Evolutionary conservation across 257 asterid genomes (phyloP).

Genomic region (Ligustrum vulgare): DNA sequence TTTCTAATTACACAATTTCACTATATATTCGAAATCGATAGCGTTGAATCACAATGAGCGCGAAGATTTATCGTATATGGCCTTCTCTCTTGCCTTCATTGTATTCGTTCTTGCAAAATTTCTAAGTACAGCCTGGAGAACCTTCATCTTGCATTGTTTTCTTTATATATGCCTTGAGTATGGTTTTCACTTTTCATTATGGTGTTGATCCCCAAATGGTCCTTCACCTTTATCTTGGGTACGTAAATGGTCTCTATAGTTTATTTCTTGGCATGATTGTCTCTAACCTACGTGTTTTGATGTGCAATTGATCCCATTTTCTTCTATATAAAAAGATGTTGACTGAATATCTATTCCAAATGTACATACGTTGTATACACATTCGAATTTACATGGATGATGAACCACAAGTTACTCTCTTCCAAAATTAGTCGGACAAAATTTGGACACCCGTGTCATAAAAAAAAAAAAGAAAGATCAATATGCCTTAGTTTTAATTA

Average conservation of each 20-base stretch:
- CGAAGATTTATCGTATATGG: conserved; percentile 20
- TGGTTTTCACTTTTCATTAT: too few species aligned
- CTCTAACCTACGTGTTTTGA: not conserved
- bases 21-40: conserved; percentile 18
- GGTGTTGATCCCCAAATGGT: not conserved
- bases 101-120: not conserved
- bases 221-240: not conserved
- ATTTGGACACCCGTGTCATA: too few species aligned
- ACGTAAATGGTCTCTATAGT: not conserved
- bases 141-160: not conserved
- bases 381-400: too few species aligned
- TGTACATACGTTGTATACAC: too few species aligned
- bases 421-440: too few species aligned
- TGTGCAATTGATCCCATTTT: not conserved
- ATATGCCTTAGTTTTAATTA: too few species aligned
- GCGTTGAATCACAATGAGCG: conserved; percentile 29
- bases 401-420: too few species aligned
- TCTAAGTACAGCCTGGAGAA: not conserved
- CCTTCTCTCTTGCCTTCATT: not conserved
- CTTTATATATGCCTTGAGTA: not conserved
- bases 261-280: not conserved
- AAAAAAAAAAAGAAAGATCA: too few species aligned
- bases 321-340: too few species aligned
- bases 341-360: too few species aligned
- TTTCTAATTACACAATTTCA: conserved; percentile 26